Evolutionary conservation across 1,284 basidiomycete species (phyloP).

Genomic region (Marasmius tenuissimus): DNA sequence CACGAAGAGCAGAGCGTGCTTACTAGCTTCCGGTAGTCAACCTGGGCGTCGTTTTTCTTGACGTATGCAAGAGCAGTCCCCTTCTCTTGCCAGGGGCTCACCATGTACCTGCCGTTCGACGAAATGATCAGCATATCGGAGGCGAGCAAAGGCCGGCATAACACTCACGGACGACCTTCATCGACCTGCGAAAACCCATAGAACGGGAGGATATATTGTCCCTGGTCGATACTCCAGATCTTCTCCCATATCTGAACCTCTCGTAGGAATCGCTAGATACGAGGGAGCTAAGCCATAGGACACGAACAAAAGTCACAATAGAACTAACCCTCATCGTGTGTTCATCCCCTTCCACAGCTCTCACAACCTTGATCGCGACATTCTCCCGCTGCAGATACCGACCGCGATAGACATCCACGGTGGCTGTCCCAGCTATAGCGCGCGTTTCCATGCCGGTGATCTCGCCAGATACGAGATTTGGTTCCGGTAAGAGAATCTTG

Average conservation of each 20-base stretch:
- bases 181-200: constrained; percentile 52
- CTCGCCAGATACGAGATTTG: constrained; percentile 48
- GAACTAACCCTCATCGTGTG: constrained; percentile 36
- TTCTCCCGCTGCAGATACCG: constrained; percentile 50
- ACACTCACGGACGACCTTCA: constrained; percentile 49
- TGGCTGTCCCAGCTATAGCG: constrained; percentile 46
- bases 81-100: constrained; percentile 56
- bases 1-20: constrained; percentile 11
- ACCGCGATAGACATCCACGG: constrained; percentile 52
- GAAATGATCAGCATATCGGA: neutral
- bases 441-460: constrained; percentile 43
- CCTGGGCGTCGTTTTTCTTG: constrained; percentile 29
- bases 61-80: constrained; percentile 52
- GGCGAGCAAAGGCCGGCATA: neutral
- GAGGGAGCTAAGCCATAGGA: neutral
- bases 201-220: constrained; percentile 52
- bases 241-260: constrained; percentile 53
- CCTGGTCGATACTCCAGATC: constrained; percentile 51
- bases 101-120: constrained; percentile 40
- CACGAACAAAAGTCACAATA: neutral
- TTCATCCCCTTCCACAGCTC: constrained; percentile 45
- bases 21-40: constrained; percentile 44
- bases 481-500: constrained; percentile 43
- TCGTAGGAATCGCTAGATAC: constrained; percentile 44
- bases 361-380: constrained; percentile 54